These are phyloP conservation scores for Trametes villosa DNA, from an alignment of 768 basidiomycete genomes.

Conservation along the genomic window DNA sequence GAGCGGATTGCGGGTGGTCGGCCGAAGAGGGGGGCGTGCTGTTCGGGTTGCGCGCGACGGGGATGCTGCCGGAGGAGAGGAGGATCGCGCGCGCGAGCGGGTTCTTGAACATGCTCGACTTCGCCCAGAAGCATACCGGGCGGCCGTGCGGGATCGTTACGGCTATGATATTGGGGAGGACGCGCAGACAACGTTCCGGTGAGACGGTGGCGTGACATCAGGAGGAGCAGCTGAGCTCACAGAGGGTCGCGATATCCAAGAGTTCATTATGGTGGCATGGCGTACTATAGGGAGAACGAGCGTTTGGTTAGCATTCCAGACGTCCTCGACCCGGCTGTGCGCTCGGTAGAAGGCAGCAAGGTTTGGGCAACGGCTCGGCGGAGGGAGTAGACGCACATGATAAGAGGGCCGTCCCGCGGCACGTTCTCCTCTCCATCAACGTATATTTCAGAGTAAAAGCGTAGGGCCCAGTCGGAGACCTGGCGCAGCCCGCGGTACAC, in stretches of 20 bases:
- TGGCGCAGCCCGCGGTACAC: constrained; percentile 63
- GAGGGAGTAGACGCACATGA: constrained; percentile 79
- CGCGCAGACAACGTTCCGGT: neutral
- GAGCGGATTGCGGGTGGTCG: constrained; percentile 7
- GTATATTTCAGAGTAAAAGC: constrained; percentile 87
- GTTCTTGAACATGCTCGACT: constrained; percentile 85
- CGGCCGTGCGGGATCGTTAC: constrained; percentile 80
- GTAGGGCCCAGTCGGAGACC: constrained; percentile 67
- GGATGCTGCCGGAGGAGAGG: constrained; percentile 90
- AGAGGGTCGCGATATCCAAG: constrained; percentile 81
- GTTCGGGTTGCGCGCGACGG: constrained; percentile 79
- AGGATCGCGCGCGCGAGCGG: constrained; percentile 75
- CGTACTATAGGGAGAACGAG: constrained; percentile 6
- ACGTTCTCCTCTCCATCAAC: constrained; percentile 88
- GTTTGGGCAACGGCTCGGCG: constrained; percentile 41
- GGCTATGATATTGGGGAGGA: constrained; percentile 51
- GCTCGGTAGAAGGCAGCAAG: neutral
- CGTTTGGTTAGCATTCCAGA: no score
- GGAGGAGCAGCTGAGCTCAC: constrained; percentile 47
- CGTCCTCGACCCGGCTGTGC: no score
- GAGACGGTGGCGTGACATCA: no score
- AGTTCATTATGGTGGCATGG: constrained; percentile 88
- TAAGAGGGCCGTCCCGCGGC: constrained; percentile 84
- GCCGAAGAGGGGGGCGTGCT: constrained; percentile 3
- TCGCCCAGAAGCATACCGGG: constrained; percentile 92